phyloP scores from a whole-genome alignment of 2,329 filamentous ascomycete genomes.

The Colletotrichum sp. region DNA sequence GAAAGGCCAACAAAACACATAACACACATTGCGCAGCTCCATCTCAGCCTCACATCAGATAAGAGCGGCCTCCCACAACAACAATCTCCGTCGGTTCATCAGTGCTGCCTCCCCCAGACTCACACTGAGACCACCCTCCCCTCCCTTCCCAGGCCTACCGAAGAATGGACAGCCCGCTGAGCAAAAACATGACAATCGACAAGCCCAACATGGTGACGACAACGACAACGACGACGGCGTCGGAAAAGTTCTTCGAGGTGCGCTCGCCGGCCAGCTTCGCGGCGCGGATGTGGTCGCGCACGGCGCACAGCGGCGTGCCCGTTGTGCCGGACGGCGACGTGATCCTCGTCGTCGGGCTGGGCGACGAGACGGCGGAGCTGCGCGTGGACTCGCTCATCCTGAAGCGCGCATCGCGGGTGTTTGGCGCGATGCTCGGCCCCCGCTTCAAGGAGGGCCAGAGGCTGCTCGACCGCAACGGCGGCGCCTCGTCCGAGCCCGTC shows the following conservation, averaged over 20 bases:
- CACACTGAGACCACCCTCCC: neutral
- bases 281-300: slow-evolving; percentile 21
- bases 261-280: slow-evolving; percentile 18
- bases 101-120: neutral
- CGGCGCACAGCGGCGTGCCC: slow-evolving; percentile 2
- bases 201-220: slow-evolving; percentile 3
- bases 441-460: slow-evolving; percentile 27
- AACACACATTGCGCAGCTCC: neutral
- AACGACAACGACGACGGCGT: neutral
- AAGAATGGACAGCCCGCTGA: slow-evolving; percentile 6
- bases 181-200: slow-evolving; percentile 8
- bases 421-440: slow-evolving; percentile 28
- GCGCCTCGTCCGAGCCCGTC: neutral
- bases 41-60: neutral
- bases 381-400: slow-evolving; percentile 26
- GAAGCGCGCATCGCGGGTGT: slow-evolving; percentile 29
- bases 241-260: slow-evolving; percentile 19
- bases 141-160: neutral
- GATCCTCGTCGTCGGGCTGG: slow-evolving; percentile 26
- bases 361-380: slow-evolving; percentile 14
- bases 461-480: slow-evolving; percentile 11
- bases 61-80: neutral
- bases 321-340: slow-evolving; percentile 24
- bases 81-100: neutral
- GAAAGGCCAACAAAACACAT: neutral